phyloP scores from a whole-genome alignment of 441 rosid genomes.

The Aleurites moluccanus region DNA sequence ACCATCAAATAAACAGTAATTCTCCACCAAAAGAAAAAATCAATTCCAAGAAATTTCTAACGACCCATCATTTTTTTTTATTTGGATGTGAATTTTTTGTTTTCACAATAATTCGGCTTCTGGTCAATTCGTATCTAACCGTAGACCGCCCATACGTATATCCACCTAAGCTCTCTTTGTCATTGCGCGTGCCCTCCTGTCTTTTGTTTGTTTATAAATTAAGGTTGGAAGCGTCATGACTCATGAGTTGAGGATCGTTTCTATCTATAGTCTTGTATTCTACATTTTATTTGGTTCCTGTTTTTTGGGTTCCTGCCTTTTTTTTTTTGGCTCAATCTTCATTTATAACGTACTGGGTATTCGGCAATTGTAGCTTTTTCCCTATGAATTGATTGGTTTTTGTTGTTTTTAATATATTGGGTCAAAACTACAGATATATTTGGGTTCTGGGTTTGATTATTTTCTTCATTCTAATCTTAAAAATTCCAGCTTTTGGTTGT shows the following conservation, averaged over 20 bases:
- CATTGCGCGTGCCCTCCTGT: slow-evolving; percentile 11
- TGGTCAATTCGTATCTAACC: not conserved
- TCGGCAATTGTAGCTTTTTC: not conserved
- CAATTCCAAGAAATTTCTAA: not conserved
- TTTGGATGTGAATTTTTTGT: not conserved
- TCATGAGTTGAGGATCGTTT: not conserved
- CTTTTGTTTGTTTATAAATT: slow-evolving; percentile 4
- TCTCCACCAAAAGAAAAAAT: no score
- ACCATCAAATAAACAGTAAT: no score
- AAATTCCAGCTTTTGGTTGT: slow-evolving; percentile 1
- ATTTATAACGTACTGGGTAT: not conserved
- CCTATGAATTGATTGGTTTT: slow-evolving; percentile 6
- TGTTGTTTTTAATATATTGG: not conserved
- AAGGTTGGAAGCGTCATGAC: not conserved
- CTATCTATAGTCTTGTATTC: not conserved
- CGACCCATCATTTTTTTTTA: not conserved
- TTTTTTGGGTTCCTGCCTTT: not conserved
- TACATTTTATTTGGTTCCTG: not conserved
- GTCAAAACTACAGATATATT: not conserved
- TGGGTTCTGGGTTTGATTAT: slow-evolving; percentile 9
- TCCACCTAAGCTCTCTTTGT: not conserved
- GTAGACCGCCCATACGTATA: not conserved
- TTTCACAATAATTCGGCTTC: not conserved
- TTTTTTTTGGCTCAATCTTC: not conserved
- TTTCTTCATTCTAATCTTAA: not conserved